A percentile compares a stretch with the other conserved stretches of the same genome.
These are phyloP conservation scores for Plasmodium relictum DNA, from an alignment of 169 alveolate genomes.

Conservation along the genomic window DNA sequence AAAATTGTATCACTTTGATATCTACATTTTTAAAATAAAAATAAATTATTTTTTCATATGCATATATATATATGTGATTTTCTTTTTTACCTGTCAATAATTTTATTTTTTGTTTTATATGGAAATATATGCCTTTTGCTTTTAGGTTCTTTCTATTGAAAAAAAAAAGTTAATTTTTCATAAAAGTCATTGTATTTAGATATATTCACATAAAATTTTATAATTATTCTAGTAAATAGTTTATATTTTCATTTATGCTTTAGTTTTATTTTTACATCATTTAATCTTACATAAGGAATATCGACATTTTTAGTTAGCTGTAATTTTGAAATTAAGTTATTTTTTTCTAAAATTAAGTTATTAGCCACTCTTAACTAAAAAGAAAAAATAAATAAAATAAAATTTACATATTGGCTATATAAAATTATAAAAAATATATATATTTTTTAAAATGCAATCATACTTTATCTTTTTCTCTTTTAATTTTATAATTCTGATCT, in stretches of 20 bases:
- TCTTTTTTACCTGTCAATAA: conserved; percentile 28
- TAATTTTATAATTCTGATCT: conserved; percentile 10
- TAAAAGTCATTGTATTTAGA: no score
- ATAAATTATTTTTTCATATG: background rate
- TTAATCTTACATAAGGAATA: background rate
- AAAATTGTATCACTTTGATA: conserved; percentile 60
- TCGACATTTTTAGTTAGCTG: background rate
- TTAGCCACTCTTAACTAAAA: conserved; percentile 29
- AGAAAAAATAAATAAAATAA: background rate
- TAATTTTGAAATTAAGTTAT: conserved; percentile 10
- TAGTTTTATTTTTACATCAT: background rate
- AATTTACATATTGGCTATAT: no score
- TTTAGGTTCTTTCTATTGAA: conserved; percentile 8
- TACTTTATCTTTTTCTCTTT: conserved; percentile 41
- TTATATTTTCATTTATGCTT: no score
- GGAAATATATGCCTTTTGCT: conserved; percentile 2
- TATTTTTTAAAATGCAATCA: background rate
- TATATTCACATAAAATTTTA: no score
- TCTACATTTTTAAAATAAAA: background rate
- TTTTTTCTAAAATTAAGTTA: conserved; percentile 25
- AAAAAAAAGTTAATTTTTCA: background rate
- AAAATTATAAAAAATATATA: background rate
- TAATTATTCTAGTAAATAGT: background rate
- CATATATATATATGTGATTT: background rate
- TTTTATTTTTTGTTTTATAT: conserved; percentile 9